Base-by-base conservation (phyloP, 306 rosid genomes). In the Corylus heterophylla region DNA sequence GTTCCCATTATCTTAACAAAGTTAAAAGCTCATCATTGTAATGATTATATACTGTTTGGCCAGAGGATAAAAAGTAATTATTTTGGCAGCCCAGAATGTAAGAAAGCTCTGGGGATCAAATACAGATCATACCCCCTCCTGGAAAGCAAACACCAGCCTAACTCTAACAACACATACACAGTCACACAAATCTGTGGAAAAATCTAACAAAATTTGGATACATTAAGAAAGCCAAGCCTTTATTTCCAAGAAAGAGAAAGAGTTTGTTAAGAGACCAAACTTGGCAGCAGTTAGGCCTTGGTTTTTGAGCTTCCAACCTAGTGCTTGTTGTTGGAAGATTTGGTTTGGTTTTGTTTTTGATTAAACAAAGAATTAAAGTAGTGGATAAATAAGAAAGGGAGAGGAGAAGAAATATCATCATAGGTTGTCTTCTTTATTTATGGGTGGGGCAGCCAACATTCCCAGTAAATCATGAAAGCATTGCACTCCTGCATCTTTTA, bases 401-500 rank as follows among this genome's bases (percentile, higher is more conserved):
- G 13, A 58, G 48, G 13, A 58, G 48, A 11, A 77, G 14, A 27
- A 68, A 71, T 3, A 22, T 69, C 55, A 54, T 50, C 74, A 42
- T 82, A 64, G 51, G 68, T 54, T 73, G 25, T 70, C 80, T 45
- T 80, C 68, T 73, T 80, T 78, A 76, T 73, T 54, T 71, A 80
- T 76, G 48, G 67, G 90, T 83, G 85, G 88, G 91, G 77, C 80
- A 82, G 82, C 77, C 8, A 72, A 84, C 82, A 85, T 82, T 90
- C 49, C 82, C 76, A 81, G 77, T 69, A 83, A 91, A 91, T 91
- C 85, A 91, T 91, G 89, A 89, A 86, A 88, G 88, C 87, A 76
- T 51, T 74, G 90, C 97, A 89, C 89, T 89, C 93, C 81, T 55
- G 54, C 52, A 78, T 82, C 78, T 86, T 88, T 85, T 85, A 79